Evolutionary conservation across 139 green algal genomes (phyloP).

Genomic region (Trebouxia sp.): DNA sequence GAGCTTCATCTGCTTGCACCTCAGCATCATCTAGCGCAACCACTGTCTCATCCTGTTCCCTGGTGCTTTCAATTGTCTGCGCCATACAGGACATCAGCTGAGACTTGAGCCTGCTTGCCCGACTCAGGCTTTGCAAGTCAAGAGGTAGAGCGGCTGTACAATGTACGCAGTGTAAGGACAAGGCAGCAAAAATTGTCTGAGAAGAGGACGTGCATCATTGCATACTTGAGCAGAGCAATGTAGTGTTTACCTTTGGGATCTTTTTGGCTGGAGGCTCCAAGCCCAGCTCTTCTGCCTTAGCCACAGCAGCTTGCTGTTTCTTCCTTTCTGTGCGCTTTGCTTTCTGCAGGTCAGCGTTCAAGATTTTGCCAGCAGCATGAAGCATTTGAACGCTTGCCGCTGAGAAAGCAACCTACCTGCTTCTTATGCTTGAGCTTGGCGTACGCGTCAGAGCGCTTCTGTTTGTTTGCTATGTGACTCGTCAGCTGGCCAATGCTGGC

Average conservation of each 20-base stretch:
- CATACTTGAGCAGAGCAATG: not conserved
- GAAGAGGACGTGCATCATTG: not conserved
- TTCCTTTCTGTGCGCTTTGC: conserved; percentile 67
- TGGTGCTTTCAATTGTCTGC: conserved; percentile 89
- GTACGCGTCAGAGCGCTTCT: conserved; percentile 73
- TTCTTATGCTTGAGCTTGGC: conserved; percentile 78
- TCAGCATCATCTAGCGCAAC: conserved; percentile 79
- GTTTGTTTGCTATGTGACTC: conserved; percentile 85
- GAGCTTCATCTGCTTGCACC: conserved; percentile 73
- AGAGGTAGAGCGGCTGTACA: not conserved
- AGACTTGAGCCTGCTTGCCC: not conserved
- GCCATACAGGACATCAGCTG: not conserved
- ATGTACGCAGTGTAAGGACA: not conserved
- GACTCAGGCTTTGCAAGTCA: not conserved
- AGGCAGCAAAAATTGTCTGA: not conserved
- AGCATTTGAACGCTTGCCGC: not conserved
- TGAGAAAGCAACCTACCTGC: conserved; percentile 44
- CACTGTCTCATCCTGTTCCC: conserved; percentile 83
- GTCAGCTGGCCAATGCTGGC: conserved; percentile 75
- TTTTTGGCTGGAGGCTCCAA: conserved; percentile 69
- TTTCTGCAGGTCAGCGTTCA: conserved; percentile 54
- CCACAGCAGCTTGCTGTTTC: conserved; percentile 67
- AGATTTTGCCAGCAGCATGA: not conserved
- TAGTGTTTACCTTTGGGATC: conserved; percentile 66
- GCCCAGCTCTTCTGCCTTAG: conserved; percentile 63